phyloP scores from a whole-genome alignment of 352 stramenopile genomes.

The Plasmopara viticola region DNA sequence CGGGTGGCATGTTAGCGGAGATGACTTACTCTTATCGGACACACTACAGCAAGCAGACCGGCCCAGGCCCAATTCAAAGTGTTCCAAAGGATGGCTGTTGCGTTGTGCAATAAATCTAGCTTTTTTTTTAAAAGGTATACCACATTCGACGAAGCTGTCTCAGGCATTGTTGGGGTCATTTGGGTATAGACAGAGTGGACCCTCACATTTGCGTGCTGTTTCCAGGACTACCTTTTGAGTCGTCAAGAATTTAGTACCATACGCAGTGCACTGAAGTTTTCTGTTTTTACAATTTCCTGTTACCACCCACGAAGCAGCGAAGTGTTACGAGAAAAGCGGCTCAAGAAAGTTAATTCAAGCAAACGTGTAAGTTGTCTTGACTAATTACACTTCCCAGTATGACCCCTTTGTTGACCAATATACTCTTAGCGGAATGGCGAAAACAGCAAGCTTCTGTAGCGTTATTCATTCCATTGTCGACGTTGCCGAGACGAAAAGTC shows the following conservation, averaged over 20 bases:
- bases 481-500: constrained; percentile 21
- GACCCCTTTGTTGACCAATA: constrained; percentile 43
- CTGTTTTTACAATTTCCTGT: too few relatives aligned
- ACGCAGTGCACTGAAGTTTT: too few relatives aligned
- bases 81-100: constrained; percentile 22
- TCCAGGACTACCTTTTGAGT: too few relatives aligned
- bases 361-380: constrained; percentile 44
- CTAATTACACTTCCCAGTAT: constrained; percentile 50
- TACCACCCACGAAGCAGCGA: not conserved
- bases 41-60: constrained; percentile 75
- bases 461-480: constrained; percentile 19
- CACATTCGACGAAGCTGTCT: not conserved
- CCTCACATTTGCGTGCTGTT: too few relatives aligned
- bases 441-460: constrained; percentile 16
- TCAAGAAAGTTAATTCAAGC: constrained; percentile 27
- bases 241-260: too few relatives aligned
- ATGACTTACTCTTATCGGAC: constrained; percentile 69
- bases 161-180: too few relatives aligned
- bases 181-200: too few relatives aligned
- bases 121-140: not conserved
- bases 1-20: constrained; percentile 43
- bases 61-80: constrained; percentile 25
- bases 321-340: not conserved
- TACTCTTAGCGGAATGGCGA: constrained; percentile 35
- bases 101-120: constrained; percentile 8